These are phyloP conservation scores for Yamadazyma phyllophila DNA, from an alignment of 805 yeast genomes.

Conservation along the genomic window DNA sequence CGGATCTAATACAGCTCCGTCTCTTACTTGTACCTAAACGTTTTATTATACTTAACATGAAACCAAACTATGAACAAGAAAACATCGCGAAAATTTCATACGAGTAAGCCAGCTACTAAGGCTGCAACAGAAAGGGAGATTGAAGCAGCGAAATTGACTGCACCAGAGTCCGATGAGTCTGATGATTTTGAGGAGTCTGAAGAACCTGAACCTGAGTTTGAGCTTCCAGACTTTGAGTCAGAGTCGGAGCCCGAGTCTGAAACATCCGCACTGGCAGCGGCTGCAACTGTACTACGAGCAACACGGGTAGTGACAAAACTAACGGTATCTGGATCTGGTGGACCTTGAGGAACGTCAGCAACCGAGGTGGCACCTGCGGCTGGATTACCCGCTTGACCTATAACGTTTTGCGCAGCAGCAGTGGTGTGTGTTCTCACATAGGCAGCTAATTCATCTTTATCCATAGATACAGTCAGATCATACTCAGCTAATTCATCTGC, in stretches of 20 bases:
- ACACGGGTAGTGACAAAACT: conserved; percentile 34
- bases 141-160: conserved; percentile 1
- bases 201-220: background rate
- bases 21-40: background rate
- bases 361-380: conserved; percentile 16
- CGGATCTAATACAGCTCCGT: background rate
- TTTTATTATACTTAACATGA: background rate
- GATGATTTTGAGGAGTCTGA: background rate
- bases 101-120: background rate
- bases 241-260: background rate
- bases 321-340: conserved; percentile 18
- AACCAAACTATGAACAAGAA: background rate
- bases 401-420: conserved; percentile 9
- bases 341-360: conserved; percentile 14
- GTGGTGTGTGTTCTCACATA: conserved; percentile 13
- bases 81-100: background rate
- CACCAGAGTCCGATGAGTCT: conserved; percentile 11
- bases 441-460: conserved; percentile 10
- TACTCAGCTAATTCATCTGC: conserved; percentile 12
- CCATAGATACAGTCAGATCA: conserved; percentile 11
- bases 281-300: conserved; percentile 19
- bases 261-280: conserved; percentile 4
- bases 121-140: background rate
- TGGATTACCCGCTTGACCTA: conserved; percentile 17
- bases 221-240: background rate